A percentile compares a stretch with the other conserved stretches of the same genome.
These are phyloP conservation scores for Acanthamoeba quina DNA, from an alignment of 208 protist species.

Conservation along the genomic window DNA sequence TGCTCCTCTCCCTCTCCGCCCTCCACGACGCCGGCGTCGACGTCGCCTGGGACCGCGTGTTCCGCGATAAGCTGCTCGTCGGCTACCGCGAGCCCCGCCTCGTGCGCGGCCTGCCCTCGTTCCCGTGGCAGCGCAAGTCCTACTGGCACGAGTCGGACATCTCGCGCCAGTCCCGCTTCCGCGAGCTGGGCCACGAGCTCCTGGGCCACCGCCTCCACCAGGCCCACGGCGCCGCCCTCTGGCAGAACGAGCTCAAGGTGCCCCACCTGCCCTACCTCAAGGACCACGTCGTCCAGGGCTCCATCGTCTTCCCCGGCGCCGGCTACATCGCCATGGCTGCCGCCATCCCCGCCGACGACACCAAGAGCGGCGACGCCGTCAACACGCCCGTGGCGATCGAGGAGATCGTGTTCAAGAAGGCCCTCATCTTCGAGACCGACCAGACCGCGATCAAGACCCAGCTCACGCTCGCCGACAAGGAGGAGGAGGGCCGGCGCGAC, in stretches of 20 bases:
- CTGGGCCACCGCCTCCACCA: slow-evolving; percentile 45
- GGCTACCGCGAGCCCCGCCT: slow-evolving; percentile 24
- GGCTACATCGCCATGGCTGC: slow-evolving; percentile 56
- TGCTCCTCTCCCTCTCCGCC: slow-evolving; percentile 30
- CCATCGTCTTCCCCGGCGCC: slow-evolving; percentile 38
- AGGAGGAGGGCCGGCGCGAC: not conserved
- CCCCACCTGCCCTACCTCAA: slow-evolving; percentile 23
- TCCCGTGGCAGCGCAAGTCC: slow-evolving; percentile 48
- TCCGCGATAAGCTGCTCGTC: not conserved
- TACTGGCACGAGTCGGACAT: slow-evolving; percentile 62
- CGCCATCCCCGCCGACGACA: not conserved
- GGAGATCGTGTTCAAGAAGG: not conserved
- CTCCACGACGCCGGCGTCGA: slow-evolving; percentile 43
- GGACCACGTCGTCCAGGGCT: slow-evolving; percentile 43
- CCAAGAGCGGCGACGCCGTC: no score
- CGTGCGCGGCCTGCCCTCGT: slow-evolving; percentile 11
- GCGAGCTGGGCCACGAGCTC: slow-evolving; percentile 51
- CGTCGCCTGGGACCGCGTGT: slow-evolving; percentile 1
- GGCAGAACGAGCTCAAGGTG: slow-evolving; percentile 50
- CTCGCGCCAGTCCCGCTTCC: slow-evolving; percentile 27
- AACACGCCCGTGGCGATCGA: not conserved
- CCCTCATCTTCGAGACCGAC: not conserved
- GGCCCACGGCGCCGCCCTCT: slow-evolving; percentile 13
- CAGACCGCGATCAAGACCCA: not conserved
- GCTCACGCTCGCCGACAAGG: not conserved